phyloP scores from a whole-genome alignment of 225 moss, liverwort and hornwort genomes.

The Marchantia polymorpha region DNA sequence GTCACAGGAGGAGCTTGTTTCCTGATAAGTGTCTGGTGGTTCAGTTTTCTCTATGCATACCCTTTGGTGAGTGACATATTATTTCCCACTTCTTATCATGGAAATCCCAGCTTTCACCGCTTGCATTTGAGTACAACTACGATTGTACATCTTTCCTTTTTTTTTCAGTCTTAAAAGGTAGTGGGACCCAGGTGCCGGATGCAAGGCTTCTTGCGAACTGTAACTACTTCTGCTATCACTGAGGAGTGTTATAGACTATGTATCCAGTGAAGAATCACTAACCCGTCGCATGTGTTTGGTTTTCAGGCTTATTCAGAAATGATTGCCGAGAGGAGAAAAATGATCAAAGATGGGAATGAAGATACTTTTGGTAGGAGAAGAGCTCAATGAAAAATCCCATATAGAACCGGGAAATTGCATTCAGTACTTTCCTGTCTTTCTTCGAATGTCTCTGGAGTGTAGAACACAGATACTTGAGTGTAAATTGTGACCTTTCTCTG shows the following conservation, averaged over 20 bases:
- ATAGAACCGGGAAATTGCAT: too few species aligned
- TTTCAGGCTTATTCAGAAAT: slow-evolving; percentile 78
- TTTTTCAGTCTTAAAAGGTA: too few species aligned
- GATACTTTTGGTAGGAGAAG: slow-evolving; percentile 68
- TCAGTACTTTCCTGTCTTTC: too few species aligned
- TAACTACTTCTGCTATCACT: neutral
- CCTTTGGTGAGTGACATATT: slow-evolving; percentile 56
- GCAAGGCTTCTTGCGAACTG: too few species aligned
- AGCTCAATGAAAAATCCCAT: neutral
- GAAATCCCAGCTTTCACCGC: neutral
- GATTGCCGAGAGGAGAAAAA: slow-evolving; percentile 85
- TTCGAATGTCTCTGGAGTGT: too few species aligned
- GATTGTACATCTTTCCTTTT: too few species aligned
- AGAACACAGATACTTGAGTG: too few species aligned
- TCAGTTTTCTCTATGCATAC: slow-evolving; percentile 79
- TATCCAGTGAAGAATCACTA: neutral
- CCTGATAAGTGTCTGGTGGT: slow-evolving; percentile 83
- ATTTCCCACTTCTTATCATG: neutral
- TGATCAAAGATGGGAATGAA: slow-evolving; percentile 63
- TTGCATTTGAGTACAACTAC: neutral
- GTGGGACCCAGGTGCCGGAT: too few species aligned
- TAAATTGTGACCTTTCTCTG: neutral
- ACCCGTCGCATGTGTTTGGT: neutral
- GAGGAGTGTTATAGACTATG: neutral
- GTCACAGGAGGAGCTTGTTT: slow-evolving; percentile 54